Conservation (phyloP, 129 eudicot species). For the Flaveria linearis region DNA sequence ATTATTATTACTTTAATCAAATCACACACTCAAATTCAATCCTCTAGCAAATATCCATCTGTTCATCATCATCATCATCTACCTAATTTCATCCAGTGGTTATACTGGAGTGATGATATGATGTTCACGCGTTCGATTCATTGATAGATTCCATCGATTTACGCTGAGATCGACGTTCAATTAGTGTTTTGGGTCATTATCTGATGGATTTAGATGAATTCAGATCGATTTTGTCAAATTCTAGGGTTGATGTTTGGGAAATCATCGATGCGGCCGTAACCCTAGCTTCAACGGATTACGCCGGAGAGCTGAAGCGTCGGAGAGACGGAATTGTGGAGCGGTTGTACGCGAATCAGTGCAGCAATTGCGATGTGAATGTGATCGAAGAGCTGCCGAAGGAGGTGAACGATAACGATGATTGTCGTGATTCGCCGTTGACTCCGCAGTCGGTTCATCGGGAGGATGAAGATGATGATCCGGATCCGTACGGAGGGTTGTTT, state of each 20-base stretch:
- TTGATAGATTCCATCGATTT: not conserved
- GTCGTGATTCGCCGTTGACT: conserved; percentile 33
- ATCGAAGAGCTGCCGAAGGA: not conserved
- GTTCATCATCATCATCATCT: not conserved
- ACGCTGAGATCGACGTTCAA: not conserved
- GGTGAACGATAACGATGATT: conserved; percentile 31
- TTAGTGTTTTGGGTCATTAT: not conserved
- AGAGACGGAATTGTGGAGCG: conserved; percentile 61
- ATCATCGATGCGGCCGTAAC: conserved; percentile 68
- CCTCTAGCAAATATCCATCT: not conserved
- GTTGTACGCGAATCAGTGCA: conserved; percentile 48
- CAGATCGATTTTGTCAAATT: conserved; percentile 49
- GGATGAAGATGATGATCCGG: conserved; percentile 48
- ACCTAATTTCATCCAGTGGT: too few species aligned
- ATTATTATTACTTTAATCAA: too few species aligned
- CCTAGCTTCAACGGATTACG: conserved; percentile 60
- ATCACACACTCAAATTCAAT: too few species aligned
- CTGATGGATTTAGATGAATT: conserved; percentile 70
- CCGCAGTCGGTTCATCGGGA: conserved; percentile 40
- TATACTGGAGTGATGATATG: not conserved
- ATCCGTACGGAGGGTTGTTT: conserved; percentile 65
- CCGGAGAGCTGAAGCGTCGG: conserved; percentile 55
- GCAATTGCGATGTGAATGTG: conserved; percentile 34
- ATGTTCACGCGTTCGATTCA: not conserved
- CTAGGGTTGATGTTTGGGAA: conserved; percentile 62